A percentile compares a stretch with the other conserved stretches of the same genome.
These are phyloP conservation scores for Pseudogymnoascus sp. DNA, from an alignment of 2,329 filamentous ascomycete species.

Conservation along the genomic window DNA sequence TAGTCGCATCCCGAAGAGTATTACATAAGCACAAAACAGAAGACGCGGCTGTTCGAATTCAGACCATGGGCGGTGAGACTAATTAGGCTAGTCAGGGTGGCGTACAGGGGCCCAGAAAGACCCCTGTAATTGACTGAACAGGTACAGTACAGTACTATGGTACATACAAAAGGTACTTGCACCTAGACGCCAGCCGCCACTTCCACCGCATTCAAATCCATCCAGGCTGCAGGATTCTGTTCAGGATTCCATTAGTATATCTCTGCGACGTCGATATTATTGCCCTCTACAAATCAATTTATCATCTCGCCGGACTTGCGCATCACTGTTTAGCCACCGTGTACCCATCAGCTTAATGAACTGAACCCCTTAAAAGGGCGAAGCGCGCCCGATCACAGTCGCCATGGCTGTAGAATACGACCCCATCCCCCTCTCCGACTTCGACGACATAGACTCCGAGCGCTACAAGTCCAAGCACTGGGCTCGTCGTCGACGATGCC, in stretches of 20 bases:
- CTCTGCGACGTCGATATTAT: background rate
- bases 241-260: background rate
- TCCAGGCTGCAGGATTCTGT: background rate
- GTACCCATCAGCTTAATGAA: background rate
- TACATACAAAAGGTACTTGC: background rate
- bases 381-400: background rate
- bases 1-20: background rate
- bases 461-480: conserved; percentile 5
- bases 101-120: background rate
- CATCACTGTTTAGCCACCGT: background rate
- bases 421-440: background rate
- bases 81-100: background rate
- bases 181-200: background rate
- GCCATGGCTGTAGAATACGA: conserved; percentile 7
- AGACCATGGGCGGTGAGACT: background rate
- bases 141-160: background rate
- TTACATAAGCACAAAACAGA: background rate
- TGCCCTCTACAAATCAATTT: background rate
- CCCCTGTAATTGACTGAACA: background rate
- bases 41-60: background rate
- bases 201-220: background rate
- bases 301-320: background rate
- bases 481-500: background rate
- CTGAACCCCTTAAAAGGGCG: background rate
- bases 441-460: background rate